Evolutionary conservation across 495 filamentous ascomycete genomes (phyloP).

Genomic region (Penicillium turbatum): DNA sequence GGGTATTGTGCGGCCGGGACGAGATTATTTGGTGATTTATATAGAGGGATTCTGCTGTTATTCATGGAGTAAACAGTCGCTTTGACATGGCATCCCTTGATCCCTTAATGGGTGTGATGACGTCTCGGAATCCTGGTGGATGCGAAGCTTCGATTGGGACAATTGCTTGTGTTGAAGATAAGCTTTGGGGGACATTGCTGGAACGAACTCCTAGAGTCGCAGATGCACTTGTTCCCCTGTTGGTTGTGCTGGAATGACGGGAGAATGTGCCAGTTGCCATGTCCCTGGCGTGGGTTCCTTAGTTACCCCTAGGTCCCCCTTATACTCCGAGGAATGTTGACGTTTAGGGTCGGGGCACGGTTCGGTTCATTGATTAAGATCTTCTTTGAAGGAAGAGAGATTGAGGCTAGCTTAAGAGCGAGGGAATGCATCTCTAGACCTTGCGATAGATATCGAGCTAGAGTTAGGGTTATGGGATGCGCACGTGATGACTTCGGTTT

Average conservation of each 20-base stretch:
- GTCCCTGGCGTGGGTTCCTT: slow-evolving; percentile 3
- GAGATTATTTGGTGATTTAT: slow-evolving; percentile 11
- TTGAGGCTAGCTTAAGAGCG: too few relatives aligned
- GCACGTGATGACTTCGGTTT: background rate
- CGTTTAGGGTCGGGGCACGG: background rate
- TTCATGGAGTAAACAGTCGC: slow-evolving; percentile 12
- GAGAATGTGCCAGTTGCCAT: slow-evolving; percentile 25
- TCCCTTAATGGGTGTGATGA: slow-evolving; percentile 14
- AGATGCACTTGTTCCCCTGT: background rate
- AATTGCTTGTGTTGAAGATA: slow-evolving; percentile 1
- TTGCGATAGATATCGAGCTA: background rate
- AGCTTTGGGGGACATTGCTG: slow-evolving; percentile 20
- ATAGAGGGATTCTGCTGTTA: slow-evolving; percentile 6
- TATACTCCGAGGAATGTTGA: slow-evolving; percentile 21
- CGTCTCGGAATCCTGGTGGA: slow-evolving; percentile 19
- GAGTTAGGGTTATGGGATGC: background rate
- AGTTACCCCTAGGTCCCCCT: slow-evolving; percentile 15
- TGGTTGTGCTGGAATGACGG: slow-evolving; percentile 21
- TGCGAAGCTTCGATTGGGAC: background rate
- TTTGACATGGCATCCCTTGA: slow-evolving; percentile 19
- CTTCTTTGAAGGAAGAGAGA: background rate
- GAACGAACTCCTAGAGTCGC: background rate
- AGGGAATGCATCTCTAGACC: too few relatives aligned
- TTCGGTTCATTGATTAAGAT: background rate
- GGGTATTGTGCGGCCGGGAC: background rate